phyloP scores from a whole-genome alignment of 2,329 filamentous ascomycete species.

The Venturiaceae sp. region DNA sequence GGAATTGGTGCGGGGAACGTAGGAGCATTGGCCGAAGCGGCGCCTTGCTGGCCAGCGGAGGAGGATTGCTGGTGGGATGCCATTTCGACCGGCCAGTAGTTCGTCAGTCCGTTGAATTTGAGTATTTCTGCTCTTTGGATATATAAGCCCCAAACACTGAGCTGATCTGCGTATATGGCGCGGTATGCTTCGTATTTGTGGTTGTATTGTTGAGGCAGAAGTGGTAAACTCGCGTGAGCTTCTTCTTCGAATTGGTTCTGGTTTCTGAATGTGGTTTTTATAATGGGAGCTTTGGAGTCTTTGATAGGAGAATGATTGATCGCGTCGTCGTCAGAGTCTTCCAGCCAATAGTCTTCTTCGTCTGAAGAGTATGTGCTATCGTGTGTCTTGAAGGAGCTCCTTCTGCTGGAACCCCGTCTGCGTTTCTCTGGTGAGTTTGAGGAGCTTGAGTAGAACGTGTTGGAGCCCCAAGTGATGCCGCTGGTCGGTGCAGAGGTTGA shows the following conservation, averaged over 20 bases:
- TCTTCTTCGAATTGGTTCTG: constrained; percentile 46
- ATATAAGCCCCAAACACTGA: constrained; percentile 48
- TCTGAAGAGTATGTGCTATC: constrained; percentile 2
- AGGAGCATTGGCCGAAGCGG: neutral
- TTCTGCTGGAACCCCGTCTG: constrained; percentile 21
- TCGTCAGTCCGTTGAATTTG: constrained; percentile 40
- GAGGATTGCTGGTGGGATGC: neutral
- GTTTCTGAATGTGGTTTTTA: constrained; percentile 46
- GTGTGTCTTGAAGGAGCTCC: constrained; percentile 24
- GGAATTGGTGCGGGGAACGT: neutral
- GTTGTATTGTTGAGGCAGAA: constrained; percentile 40
- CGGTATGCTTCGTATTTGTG: constrained; percentile 43
- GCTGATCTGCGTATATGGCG: constrained; percentile 45
- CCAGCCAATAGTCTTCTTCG: neutral
- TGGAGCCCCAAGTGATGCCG: constrained; percentile 37
- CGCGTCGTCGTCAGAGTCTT: constrained; percentile 6
- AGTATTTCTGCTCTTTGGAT: constrained; percentile 47
- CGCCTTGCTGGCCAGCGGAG: neutral
- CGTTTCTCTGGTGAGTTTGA: constrained; percentile 16
- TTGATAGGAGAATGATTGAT: neutral
- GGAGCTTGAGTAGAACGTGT: constrained; percentile 27
- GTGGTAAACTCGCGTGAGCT: constrained; percentile 31
- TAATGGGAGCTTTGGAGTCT: constrained; percentile 18
- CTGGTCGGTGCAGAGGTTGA: constrained; percentile 31
- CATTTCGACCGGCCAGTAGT: constrained; percentile 14